These are phyloP conservation scores for Prunus armeniaca DNA, from an alignment of 306 rosid genomes.

Conservation along the genomic window DNA sequence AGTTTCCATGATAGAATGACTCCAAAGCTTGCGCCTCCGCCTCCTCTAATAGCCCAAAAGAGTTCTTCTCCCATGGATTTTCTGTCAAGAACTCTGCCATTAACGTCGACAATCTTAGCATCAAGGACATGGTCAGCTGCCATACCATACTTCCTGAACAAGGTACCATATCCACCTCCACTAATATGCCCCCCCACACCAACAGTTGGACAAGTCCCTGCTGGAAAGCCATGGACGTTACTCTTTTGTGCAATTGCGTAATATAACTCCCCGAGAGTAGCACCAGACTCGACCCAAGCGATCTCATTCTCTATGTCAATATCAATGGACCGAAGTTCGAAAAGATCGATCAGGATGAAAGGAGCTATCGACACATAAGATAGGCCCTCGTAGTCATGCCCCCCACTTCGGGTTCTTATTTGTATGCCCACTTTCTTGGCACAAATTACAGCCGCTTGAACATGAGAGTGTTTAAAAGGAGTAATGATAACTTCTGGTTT, in stretches of 20 bases:
- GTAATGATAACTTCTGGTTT: constrained; percentile 43
- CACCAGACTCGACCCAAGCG: constrained; percentile 29
- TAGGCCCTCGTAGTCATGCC: constrained; percentile 33
- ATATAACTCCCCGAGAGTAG: constrained; percentile 30
- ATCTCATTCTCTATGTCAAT: constrained; percentile 5
- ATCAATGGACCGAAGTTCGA: constrained; percentile 15
- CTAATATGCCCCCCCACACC: constrained; percentile 22
- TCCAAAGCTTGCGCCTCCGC: constrained; percentile 65
- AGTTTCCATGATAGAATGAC: constrained; percentile 60
- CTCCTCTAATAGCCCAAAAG: constrained; percentile 76
- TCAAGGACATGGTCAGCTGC: constrained; percentile 62
- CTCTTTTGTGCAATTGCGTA: constrained; percentile 22
- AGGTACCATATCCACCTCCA: constrained; percentile 18
- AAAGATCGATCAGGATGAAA: constrained; percentile 27
- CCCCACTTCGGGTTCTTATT: constrained; percentile 28
- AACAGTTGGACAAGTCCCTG: constrained; percentile 26
- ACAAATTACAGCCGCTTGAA: constrained; percentile 22
- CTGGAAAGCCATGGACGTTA: constrained; percentile 24
- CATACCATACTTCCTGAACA: constrained; percentile 51
- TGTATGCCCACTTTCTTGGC: background rate
- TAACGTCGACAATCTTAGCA: constrained; percentile 44
- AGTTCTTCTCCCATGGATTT: constrained; percentile 63
- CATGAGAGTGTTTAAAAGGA: constrained; percentile 24
- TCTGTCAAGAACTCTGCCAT: constrained; percentile 47
- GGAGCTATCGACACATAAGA: constrained; percentile 18